These are phyloP conservation scores for Cryptosporidium canis DNA, from an alignment of 169 alveolate species.

Conservation along the genomic window DNA sequence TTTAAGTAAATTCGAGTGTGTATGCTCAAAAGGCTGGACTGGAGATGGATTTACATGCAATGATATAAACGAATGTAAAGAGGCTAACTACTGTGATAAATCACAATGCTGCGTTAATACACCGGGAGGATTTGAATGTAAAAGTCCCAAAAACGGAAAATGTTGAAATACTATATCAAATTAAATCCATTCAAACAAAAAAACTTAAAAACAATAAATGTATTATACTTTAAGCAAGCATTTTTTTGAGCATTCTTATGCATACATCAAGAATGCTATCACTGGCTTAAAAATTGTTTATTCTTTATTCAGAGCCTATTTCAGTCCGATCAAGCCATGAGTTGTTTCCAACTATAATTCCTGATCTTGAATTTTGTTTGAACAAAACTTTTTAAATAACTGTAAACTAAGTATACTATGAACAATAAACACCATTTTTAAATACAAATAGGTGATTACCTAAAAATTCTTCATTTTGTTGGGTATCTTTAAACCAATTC, in stretches of 20 bases:
- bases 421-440: no score
- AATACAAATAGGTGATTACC: no score
- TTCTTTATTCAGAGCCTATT: no score
- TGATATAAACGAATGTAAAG: constrained; percentile 57
- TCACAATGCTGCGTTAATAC: constrained; percentile 45
- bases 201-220: neutral
- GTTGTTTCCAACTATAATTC: no score
- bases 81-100: constrained; percentile 21
- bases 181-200: neutral
- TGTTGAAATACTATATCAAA: neutral
- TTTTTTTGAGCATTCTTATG: no score
- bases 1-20: constrained; percentile 61
- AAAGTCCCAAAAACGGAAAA: neutral
- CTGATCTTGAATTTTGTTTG: no score
- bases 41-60: constrained; percentile 49
- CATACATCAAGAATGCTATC: no score
- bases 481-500: neutral
- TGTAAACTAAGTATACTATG: no score
- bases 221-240: no score
- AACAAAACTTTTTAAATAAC: no score
- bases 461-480: neutral
- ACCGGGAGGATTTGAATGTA: constrained; percentile 68
- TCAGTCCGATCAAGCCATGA: no score
- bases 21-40: constrained; percentile 55
- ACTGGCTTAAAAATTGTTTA: no score